These are phyloP conservation scores for Backusella mclennaniae DNA, from an alignment of 192 early-diverging fungal genomes.

Conservation along the genomic window DNA sequence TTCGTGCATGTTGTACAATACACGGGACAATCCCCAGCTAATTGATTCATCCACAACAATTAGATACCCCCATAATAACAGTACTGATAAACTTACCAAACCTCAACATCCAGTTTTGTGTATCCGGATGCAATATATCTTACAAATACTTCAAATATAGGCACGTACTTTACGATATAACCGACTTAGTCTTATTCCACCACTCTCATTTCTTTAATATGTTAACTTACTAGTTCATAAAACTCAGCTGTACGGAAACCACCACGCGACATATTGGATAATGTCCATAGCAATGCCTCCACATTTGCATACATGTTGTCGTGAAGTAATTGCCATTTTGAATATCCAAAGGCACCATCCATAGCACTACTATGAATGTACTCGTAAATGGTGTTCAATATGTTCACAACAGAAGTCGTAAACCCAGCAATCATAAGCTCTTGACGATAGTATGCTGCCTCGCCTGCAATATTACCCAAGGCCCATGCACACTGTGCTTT, in stretches of 20 bases:
- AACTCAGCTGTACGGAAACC: slow-evolving; percentile 30
- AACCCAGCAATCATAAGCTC: slow-evolving; percentile 16
- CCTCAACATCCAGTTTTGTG: not conserved
- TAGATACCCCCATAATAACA: not conserved
- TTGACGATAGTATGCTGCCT: slow-evolving; percentile 27
- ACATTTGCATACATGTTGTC: slow-evolving; percentile 20
- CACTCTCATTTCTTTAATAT: not conserved
- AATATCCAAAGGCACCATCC: not conserved
- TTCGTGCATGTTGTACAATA: slow-evolving; percentile 40
- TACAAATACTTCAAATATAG: not conserved
- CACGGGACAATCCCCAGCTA: slow-evolving; percentile 36
- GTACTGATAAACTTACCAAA: not conserved
- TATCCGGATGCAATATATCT: not conserved
- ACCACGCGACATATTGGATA: slow-evolving; percentile 41
- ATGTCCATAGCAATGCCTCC: slow-evolving; percentile 26
- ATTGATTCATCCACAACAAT: not conserved
- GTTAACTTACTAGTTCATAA: slow-evolving; percentile 13
- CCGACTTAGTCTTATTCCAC: not conserved
- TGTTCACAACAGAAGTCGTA: slow-evolving; percentile 12
- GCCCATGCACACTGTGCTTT: slow-evolving; percentile 40
- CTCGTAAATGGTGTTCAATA: slow-evolving; percentile 10
- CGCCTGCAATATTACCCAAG: slow-evolving; percentile 39
- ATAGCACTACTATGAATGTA: not conserved
- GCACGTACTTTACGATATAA: not conserved
- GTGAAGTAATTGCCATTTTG: not conserved